Conservation (phyloP, 148 eudicot species). For the Hydrangea macrophylla region DNA sequence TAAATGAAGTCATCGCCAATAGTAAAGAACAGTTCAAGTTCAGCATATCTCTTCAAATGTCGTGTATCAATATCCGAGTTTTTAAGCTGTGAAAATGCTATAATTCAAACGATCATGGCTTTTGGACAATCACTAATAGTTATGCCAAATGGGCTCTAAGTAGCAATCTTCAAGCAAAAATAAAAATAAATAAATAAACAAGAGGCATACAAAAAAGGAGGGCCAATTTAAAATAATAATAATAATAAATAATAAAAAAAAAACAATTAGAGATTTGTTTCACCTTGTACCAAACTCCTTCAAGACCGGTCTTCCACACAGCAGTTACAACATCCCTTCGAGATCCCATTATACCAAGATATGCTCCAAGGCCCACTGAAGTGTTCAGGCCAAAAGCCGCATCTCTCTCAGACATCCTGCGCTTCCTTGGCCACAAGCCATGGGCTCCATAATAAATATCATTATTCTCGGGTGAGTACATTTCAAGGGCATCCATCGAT, state of each 20-base stretch:
- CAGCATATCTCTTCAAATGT: background rate
- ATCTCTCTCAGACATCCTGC: conserved; percentile 93
- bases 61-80: too few relatives aligned
- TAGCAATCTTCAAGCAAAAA: conserved; percentile 6
- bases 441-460: conserved; percentile 65
- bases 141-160: too few relatives aligned
- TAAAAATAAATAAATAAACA: background rate
- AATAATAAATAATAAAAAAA: background rate
- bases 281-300: conserved; percentile 98
- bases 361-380: conserved; percentile 92
- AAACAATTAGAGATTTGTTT: background rate
- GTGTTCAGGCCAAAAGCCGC: conserved; percentile 97
- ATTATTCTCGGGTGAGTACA: conserved; percentile 45
- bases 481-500: conserved; percentile 45
- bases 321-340: conserved; percentile 95
- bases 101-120: too few relatives aligned
- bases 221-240: too few relatives aligned
- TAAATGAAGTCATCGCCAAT: background rate
- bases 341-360: conserved; percentile 98
- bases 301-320: conserved; percentile 95
- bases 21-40: background rate
- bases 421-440: conserved; percentile 93
- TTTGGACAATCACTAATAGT: too few relatives aligned
- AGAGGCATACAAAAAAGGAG: background rate
- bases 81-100: too few relatives aligned